Base-by-base conservation (phyloP, 495 filamentous ascomycete genomes). In the Penicillium argentinense region DNA sequence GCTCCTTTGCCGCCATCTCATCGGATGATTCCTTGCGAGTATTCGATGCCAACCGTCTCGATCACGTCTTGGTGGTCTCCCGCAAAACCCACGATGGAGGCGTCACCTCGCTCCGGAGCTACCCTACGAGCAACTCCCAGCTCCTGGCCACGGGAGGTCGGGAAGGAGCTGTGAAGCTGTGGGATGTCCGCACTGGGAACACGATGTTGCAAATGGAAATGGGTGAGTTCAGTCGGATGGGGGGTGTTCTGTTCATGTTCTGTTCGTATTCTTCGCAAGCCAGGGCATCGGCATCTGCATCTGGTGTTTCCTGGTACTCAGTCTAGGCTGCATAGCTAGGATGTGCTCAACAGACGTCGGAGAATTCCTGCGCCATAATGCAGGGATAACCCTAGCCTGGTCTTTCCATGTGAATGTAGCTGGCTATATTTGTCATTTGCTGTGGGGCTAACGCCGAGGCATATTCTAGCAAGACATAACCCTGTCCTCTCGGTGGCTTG, bases 401-500 rank as follows among this genome's bases (percentile, higher is more conserved):
- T 2, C 12, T 18, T 36, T 5, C 33, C 33, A 36, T 36, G 33
- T 36, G 33, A 36, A 36, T 19, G 16, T 21, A 9, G 33, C 33
- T 36, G 9, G 33, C 2, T 18, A n/a, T n/a, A n/a, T 25, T 6
- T 14, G 25, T 41, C 8, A 29, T 18, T 19, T 45, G 24, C 26
- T 24, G 13, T n/a, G 52, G 23, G 23, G 19, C 36, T 54, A 34
- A 56, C 38, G 9, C 16, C 21, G 11, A 36, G 21, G 33, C 21
- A 4, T 36, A 21, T 16, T 50, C 4, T 57, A 79, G 75, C 60
- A 32, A 75, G 54, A 38, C 51, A 67, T 32, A 61, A 71, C 1
- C 75, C 85, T 21, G 74, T 91, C 23, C 69, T 89, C n/a, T 87
- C 89, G 1, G 67, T 93, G 14, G 82, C 82, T 19, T 83, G 79